A percentile compares a stretch with the other conserved stretches of the same genome.
These are phyloP conservation scores for Rostrohypoxylon terebratum DNA, from an alignment of 495 filamentous ascomycete genomes.

Conservation along the genomic window DNA sequence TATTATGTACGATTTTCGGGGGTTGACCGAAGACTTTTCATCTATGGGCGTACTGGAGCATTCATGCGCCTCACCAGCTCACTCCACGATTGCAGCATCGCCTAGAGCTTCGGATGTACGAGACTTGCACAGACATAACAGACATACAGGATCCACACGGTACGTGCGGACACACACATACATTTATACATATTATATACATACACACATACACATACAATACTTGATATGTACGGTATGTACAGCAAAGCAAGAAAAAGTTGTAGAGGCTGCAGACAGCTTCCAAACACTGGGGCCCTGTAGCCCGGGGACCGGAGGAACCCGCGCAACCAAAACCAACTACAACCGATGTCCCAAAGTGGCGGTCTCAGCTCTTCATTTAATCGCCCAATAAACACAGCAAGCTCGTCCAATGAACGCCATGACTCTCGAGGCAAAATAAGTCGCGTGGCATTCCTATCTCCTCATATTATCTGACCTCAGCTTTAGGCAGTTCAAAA, in stretches of 20 bases:
- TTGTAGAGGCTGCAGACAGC: not conserved
- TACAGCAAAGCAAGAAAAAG: constrained; percentile 22
- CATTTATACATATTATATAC: constrained; percentile 9
- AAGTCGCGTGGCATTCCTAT: constrained; percentile 29
- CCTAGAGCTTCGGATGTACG: constrained; percentile 7
- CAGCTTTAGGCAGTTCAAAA: constrained; percentile 26
- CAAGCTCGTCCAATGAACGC: constrained; percentile 18
- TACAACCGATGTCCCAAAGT: constrained; percentile 6
- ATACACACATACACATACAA: too few relatives aligned
- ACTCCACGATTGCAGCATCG: constrained; percentile 10
- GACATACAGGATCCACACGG: not conserved
- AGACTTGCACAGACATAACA: not conserved
- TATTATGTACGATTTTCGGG: not conserved
- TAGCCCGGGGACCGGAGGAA: constrained; percentile 8
- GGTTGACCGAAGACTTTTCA: constrained; percentile 16
- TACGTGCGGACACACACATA: not conserved
- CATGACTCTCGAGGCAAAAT: not conserved
- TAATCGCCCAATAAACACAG: constrained; percentile 3
- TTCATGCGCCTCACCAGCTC: constrained; percentile 25
- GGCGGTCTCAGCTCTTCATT: constrained; percentile 33
- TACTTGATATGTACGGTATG: not conserved
- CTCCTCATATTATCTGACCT: constrained; percentile 37
- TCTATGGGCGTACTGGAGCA: not conserved
- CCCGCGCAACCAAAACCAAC: constrained; percentile 9
- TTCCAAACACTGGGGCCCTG: constrained; percentile 18